Percentiles rank a stretch among this genome's conserved stretches.
phyloP scores from a whole-genome alignment of 2,329 filamentous ascomycete genomes.

The Diaporthe batatas region DNA sequence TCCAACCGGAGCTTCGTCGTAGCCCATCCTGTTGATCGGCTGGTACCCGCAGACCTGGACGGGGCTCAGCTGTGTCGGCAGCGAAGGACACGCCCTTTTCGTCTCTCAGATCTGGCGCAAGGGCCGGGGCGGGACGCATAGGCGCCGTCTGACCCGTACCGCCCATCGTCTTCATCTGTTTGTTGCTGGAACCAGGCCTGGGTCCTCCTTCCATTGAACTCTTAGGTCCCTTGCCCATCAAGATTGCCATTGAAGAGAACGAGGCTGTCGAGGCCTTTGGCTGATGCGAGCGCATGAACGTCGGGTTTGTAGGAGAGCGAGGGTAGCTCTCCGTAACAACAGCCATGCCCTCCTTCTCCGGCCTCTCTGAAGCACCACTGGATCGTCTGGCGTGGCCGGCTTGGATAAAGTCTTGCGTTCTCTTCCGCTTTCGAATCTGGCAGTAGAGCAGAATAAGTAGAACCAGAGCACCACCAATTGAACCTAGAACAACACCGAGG shows the following conservation, averaged over 20 bases:
- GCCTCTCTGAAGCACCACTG: conserved; percentile 55
- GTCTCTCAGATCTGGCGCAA: conserved; percentile 51
- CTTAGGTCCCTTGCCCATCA: conserved; percentile 68
- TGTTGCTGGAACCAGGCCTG: conserved; percentile 59
- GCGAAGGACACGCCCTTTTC: conserved; percentile 58
- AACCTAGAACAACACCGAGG: conserved; percentile 84
- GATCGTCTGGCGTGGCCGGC: conserved; percentile 58
- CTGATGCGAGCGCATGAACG: conserved; percentile 65
- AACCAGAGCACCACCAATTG: conserved; percentile 79
- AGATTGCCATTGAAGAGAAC: conserved; percentile 73
- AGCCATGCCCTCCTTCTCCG: conserved; percentile 70
- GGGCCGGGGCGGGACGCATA: conserved; percentile 37
- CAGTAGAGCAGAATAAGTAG: conserved; percentile 81
- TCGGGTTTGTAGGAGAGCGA: conserved; percentile 49
- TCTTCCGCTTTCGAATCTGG: conserved; percentile 72
- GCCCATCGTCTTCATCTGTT: conserved; percentile 73
- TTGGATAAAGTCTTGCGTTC: conserved; percentile 65
- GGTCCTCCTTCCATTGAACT: conserved; percentile 27
- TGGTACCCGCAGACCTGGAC: conserved; percentile 51
- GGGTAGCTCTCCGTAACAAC: conserved; percentile 60
- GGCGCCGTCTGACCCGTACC: conserved; percentile 52
- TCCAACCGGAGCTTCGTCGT: conserved; percentile 80
- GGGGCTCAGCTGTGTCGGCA: conserved; percentile 52
- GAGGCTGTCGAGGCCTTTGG: conserved; percentile 68
- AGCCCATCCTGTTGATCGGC: conserved; percentile 56